Evolutionary conservation across 768 basidiomycete genomes (phyloP).

Genomic region (Podaxis sp.): DNA sequence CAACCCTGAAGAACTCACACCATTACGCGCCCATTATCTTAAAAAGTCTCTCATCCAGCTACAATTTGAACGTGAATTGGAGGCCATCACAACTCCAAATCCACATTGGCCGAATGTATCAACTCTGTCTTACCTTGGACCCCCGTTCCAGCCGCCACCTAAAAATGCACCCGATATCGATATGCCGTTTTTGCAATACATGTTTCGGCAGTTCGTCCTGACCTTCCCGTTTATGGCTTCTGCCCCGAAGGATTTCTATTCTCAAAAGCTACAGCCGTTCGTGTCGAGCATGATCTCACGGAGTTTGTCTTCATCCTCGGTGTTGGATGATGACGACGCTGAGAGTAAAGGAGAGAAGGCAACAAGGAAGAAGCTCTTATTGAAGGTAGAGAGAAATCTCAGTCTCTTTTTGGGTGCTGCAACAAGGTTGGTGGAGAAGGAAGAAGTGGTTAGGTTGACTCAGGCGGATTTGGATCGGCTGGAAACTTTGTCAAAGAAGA

Average conservation of each 20-base stretch:
- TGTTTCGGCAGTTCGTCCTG: slow-evolving; percentile 90
- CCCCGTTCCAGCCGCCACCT: slow-evolving; percentile 77
- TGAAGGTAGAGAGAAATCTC: slow-evolving; percentile 82
- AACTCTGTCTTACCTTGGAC: slow-evolving; percentile 83
- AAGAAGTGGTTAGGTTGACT: slow-evolving; percentile 87
- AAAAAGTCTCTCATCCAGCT: slow-evolving; percentile 93
- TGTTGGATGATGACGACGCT: slow-evolving; percentile 47
- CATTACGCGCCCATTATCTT: slow-evolving; percentile 94
- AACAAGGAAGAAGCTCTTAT: slow-evolving; percentile 65
- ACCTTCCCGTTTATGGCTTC: slow-evolving; percentile 93
- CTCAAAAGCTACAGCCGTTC: slow-evolving; percentile 94
- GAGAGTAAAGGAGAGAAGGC: slow-evolving; percentile 44
- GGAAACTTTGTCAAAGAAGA: slow-evolving; percentile 66
- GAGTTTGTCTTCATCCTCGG: slow-evolving; percentile 63
- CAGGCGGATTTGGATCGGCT: slow-evolving; percentile 82
- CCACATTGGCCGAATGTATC: slow-evolving; percentile 37
- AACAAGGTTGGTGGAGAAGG: slow-evolving; percentile 76
- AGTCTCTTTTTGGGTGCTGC: slow-evolving; percentile 80
- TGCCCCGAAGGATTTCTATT: slow-evolving; percentile 90
- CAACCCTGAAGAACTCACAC: slow-evolving; percentile 52
- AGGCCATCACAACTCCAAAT: slow-evolving; percentile 49
- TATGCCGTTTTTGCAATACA: slow-evolving; percentile 84
- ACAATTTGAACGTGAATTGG: slow-evolving; percentile 80
- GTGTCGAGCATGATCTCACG: slow-evolving; percentile 77
- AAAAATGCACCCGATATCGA: slow-evolving; percentile 58